Base-by-base conservation (phyloP, 2,329 filamentous ascomycete genomes). In the Fusarium euwallaceae region DNA sequence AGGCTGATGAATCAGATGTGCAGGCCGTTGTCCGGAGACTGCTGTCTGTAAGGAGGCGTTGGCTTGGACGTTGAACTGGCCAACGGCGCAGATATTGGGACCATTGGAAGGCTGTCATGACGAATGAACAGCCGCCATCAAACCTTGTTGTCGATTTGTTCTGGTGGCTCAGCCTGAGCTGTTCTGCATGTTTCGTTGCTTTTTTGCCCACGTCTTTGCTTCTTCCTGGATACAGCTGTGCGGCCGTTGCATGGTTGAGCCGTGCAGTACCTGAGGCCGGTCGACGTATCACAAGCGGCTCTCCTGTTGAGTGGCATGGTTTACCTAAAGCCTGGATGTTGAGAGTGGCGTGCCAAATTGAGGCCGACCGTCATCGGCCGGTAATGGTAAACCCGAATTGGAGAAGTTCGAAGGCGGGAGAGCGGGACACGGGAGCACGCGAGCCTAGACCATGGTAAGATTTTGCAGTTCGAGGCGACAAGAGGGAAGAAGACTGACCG, bases 331-430 rank as follows among this genome's bases (percentile, higher is more conserved):
- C 41, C 45, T 56, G 62, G 45, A 64, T 64, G 34, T 61, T 61
- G 41, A 61, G 58, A 48, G 69, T 64, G 69, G 66, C 66, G 69
- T 62, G 53, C 67, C n/a, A 69, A 56, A 60, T 37, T 68, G 66
- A 67, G 70, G 55, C 61, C 61, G 45, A n/a, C 45, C 22, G 14
- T 59, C 20, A 41, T 59, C 34, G 56, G 56, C 56, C 14, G 36
- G 56, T 59, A 39, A 55, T 59, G 53, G 29, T 37, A 59, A 51
- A 14, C 39, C 43, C 60, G 60, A 45, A 34, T 29, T 45, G 32
- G 60, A 37, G 45, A 63, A 48, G 61, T 22, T 36, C 32, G 16
- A 29, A 48, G 20, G 32, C 43, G 41, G 41, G 22, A 53, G 27
- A 53, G 43, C 41, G 60, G 61, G 61, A 55, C 32, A 63, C 61